phyloP scores from a whole-genome alignment of 78 protist species.

The Dictyostelium capitatum region DNA sequence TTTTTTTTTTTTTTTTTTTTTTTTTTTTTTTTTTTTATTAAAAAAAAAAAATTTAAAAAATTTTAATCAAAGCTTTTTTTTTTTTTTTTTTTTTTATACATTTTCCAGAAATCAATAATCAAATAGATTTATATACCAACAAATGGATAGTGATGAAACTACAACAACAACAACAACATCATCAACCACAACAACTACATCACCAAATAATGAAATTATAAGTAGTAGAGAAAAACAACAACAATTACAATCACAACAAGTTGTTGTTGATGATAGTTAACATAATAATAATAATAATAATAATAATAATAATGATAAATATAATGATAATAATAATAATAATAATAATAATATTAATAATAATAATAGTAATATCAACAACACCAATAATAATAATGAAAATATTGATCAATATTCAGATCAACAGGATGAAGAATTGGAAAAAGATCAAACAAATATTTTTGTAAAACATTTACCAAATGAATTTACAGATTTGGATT shows the following conservation, averaged over 20 bases:
- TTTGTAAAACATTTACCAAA: conserved; percentile 74
- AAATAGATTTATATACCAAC: not conserved
- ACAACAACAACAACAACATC: not conserved
- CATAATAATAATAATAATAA: not conserved
- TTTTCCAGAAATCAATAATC: no score
- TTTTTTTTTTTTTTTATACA: not conserved
- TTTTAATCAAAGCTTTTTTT: not conserved
- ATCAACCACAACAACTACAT: not conserved
- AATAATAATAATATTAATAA: not conserved
- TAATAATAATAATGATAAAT: not conserved
- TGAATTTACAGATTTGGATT: conserved; percentile 56
- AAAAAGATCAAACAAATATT: conserved; percentile 69
- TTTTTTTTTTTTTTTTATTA: no score
- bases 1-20: no score
- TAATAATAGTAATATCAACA: no score
- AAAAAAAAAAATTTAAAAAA: no score
- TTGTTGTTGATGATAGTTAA: no score
- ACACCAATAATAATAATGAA: not conserved
- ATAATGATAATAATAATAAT: not conserved
- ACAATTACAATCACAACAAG: not conserved
- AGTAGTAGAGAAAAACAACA: not conserved
- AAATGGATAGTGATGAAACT: not conserved
- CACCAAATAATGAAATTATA: not conserved
- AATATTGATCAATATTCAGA: not conserved
- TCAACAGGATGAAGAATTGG: not conserved